Base-by-base conservation (phyloP, 2,329 filamentous ascomycete genomes). In the Diaporthe sp. region DNA sequence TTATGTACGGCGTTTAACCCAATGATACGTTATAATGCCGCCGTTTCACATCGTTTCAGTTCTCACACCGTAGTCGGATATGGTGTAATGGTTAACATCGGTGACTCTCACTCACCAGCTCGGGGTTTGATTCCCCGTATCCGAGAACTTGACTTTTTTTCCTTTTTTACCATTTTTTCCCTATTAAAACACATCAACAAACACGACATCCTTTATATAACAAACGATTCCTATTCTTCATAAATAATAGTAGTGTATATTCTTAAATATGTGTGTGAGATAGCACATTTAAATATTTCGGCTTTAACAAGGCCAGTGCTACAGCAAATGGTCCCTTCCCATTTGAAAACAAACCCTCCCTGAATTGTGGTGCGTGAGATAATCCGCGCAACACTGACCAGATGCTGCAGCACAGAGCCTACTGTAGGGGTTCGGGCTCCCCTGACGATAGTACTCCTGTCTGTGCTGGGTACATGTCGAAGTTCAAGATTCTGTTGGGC, bases 1-100 rank as follows among this genome's bases (percentile, higher is more conserved):
- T 25, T 25, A 25, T 25, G 25, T 25, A 12, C 9, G 10, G 37
- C 3, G 0, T 0, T 12, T 39, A 15, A 5, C 1, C 12, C 5
- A 13, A 3, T 3, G 1, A 39, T 13, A 12, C 37, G 1, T 39
- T 13, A 39, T 39, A 39, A 4, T 12, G 12, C 12, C 37, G 37
- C 37, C 37, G 37, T 39, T 39, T 39, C 37, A 1, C 3, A 13
- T 3, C 12, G 37, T 13, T 42, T n/a, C 49, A 71, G 46, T 55
- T 58, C 57, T 65, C 71, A 73, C 59, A 65, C 72, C 72, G 69
- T 61, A 72, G 61, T 74, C 72, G 72, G 72, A 70, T 70, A 70
- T 74, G 72, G 72, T 74, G 72, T 74, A 74, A 59, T 70, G 72
- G 72, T 70, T 73, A 74, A 74, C 72, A 74, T 74, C 72, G 72